Base-by-base conservation (phyloP, 192 early-diverging fungal genomes). In the Nowakowskiella sp. region DNA sequence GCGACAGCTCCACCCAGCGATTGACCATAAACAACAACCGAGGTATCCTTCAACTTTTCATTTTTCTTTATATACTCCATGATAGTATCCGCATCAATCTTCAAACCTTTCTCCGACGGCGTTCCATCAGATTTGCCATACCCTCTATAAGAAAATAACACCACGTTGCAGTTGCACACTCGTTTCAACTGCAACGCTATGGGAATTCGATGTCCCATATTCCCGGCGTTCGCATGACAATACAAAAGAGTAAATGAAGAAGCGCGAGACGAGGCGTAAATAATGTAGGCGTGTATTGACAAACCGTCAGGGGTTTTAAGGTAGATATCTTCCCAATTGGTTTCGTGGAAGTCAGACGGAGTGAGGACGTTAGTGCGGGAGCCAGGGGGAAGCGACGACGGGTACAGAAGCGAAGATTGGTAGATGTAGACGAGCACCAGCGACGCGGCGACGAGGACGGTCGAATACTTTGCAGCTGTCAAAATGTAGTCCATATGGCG, bases 121-220 rank as follows among this genome's bases (percentile, higher is more conserved):
- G 67, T 73, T 3, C 96, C 95, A 51, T 92, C 86, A 39, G 87
- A 90, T 34, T 82, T 55, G 4, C 94, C 94, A 70, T 95, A 88
- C 76, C 96, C 94, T 57, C 96, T 77, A 52, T 99, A 99, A n/a
- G 92, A 95, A 16, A 97, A 73, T 89, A 99, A 90, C 47, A 94
- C 85, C 9, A 99, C 83, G 68, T 99, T 97, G 69, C 79, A 82
- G 19, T 73, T 68, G 30, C 78, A 75, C 22, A 64, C 61, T 22
- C 70, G 58, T 57, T 87, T 74, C 46, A 96, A 70, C 2, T 82
- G 62, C 48, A 81, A 73, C 21, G 92, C 91, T 44, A 96, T 89
- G 4, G 92, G 93, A 48, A 99, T 72, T 9, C 96, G 77, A 62
- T 99, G 94, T 31, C 96, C 81, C 84, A 97, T 91, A 64, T 99